Evolutionary conservation across 2,329 filamentous ascomycete genomes (phyloP).

Genomic region (Penicillium sp.): DNA sequence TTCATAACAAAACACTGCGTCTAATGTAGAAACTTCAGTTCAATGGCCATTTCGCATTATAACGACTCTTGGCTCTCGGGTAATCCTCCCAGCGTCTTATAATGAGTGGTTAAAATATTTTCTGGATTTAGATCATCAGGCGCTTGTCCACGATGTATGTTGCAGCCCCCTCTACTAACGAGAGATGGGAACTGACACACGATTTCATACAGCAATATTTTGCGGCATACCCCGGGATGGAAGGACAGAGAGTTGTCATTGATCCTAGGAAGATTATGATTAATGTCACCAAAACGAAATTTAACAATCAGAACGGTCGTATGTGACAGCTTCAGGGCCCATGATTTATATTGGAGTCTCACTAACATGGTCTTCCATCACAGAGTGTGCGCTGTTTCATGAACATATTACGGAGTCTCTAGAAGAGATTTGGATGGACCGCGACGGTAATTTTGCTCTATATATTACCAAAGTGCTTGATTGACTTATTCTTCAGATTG

Average conservation of each 20-base stretch:
- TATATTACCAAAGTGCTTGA: no score
- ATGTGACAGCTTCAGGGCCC: not conserved
- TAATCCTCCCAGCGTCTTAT: not conserved
- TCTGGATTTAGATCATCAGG: not conserved
- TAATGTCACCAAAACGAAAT: not conserved
- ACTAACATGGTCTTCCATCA: not conserved
- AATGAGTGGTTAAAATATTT: not conserved
- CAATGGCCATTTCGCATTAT: slow-evolving; percentile 1
- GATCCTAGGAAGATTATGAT: not conserved
- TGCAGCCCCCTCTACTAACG: no score
- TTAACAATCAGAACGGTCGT: not conserved
- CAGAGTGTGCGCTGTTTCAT: not conserved
- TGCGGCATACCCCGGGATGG: not conserved
- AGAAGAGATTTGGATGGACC: not conserved
- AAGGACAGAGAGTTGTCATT: not conserved
- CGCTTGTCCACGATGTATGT: not conserved
- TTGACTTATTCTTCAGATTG: not conserved
- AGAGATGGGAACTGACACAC: no score
- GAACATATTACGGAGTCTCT: not conserved
- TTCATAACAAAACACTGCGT: no score
- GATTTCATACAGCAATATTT: not conserved
- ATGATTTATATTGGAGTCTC: no score
- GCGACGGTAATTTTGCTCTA: not conserved
- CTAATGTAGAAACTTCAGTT: not conserved
- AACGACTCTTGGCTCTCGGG: not conserved